phyloP scores from a whole-genome alignment of 169 alveolate genomes.

The Cryptosporidium xiaoi region DNA sequence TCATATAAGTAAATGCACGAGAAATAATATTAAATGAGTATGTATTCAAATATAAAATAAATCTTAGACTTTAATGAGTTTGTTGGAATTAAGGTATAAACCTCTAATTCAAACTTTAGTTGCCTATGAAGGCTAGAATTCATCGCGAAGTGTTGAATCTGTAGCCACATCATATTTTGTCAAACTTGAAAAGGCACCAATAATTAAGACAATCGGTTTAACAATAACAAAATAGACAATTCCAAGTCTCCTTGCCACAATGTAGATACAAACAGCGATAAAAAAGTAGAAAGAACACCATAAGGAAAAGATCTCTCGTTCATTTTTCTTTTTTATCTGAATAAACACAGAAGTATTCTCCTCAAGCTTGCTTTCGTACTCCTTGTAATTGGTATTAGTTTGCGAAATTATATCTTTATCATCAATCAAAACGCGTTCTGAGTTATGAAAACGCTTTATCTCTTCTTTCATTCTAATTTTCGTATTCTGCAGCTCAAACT shows the following conservation, averaged over 20 bases:
- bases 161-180: too few relatives aligned
- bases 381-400: constrained; percentile 9
- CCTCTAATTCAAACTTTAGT: too few relatives aligned
- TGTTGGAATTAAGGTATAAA: too few relatives aligned
- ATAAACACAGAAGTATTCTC: background rate
- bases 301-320: constrained; percentile 23
- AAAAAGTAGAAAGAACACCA: constrained; percentile 66
- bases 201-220: constrained; percentile 29
- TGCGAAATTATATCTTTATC: background rate
- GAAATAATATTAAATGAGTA: too few relatives aligned
- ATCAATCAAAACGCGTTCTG: constrained; percentile 36
- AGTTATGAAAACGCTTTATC: constrained; percentile 36
- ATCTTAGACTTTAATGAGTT: too few relatives aligned
- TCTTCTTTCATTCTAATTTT: constrained; percentile 43
- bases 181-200: too few relatives aligned
- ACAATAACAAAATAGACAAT: constrained; percentile 10
- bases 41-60: too few relatives aligned
- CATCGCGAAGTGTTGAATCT: too few relatives aligned
- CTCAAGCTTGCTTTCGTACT: constrained; percentile 14
- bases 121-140: too few relatives aligned
- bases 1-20: too few relatives aligned
- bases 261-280: constrained; percentile 8
- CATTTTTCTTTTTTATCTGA: constrained; percentile 11
- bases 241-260: constrained; percentile 50
- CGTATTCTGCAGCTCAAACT: constrained; percentile 35